Conservation (phyloP, 1,284 basidiomycete species). For the Apiotrichum domesticum region DNA sequence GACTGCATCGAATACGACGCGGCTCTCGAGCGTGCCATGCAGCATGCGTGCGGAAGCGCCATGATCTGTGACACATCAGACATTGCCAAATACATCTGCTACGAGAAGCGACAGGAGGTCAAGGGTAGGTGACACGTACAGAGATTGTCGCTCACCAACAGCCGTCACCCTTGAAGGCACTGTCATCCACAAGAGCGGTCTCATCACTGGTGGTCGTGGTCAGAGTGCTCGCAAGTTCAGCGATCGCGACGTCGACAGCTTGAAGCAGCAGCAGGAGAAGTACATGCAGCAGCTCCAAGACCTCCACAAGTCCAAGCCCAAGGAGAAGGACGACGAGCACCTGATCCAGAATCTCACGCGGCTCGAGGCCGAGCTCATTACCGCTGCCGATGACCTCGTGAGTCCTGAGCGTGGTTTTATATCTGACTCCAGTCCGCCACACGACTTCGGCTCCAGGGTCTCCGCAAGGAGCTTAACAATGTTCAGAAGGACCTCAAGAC, state of each 20-base stretch:
- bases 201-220: slow-evolving; percentile 91
- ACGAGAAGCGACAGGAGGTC: slow-evolving; percentile 89
- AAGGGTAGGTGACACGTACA: slow-evolving; percentile 60
- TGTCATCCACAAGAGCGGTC: slow-evolving; percentile 92
- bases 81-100: slow-evolving; percentile 81
- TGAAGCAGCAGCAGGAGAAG: slow-evolving; percentile 66
- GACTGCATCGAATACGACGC: slow-evolving; percentile 89
- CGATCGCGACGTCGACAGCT: slow-evolving; percentile 82
- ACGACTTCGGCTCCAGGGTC: slow-evolving; percentile 29
- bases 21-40: slow-evolving; percentile 84
- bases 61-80: slow-evolving; percentile 94
- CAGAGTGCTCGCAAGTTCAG: slow-evolving; percentile 77
- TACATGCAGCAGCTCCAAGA: slow-evolving; percentile 75
- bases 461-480: slow-evolving; percentile 61
- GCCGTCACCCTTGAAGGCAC: slow-evolving; percentile 96
- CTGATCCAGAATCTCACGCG: slow-evolving; percentile 69
- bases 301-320: slow-evolving; percentile 71
- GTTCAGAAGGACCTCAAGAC: slow-evolving; percentile 64
- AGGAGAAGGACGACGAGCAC: slow-evolving; percentile 73
- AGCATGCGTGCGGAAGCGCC: slow-evolving; percentile 90
- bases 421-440: slow-evolving; percentile 15
- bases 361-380: slow-evolving; percentile 65
- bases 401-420: not conserved
- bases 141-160: slow-evolving; percentile 36
- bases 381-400: slow-evolving; percentile 74